phyloP scores from a whole-genome alignment of 139 green algal genomes.

The Penium margaritaceum region DNA sequence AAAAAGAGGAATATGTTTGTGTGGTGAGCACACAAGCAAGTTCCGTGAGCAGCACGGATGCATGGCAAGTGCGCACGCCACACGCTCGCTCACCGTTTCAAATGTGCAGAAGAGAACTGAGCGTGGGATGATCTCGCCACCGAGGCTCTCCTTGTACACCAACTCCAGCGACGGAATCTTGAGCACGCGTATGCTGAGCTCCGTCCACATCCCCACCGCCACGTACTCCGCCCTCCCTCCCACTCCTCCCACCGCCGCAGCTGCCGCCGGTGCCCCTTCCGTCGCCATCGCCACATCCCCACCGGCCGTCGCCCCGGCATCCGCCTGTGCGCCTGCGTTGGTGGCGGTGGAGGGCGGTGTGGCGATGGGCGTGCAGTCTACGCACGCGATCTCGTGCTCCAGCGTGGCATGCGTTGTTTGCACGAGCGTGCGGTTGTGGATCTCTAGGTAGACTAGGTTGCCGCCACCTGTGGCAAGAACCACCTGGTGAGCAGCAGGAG shows the following conservation, averaged over 20 bases:
- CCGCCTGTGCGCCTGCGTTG: neutral
- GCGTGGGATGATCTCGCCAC: constrained; percentile 71
- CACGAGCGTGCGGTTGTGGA: constrained; percentile 50
- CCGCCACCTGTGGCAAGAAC: constrained; percentile 66
- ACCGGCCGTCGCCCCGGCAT: no score
- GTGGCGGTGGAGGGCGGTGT: neutral
- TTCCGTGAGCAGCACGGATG: no score
- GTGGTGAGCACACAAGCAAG: no score
- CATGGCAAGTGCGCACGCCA: no score
- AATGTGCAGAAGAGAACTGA: constrained; percentile 73
- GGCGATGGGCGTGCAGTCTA: constrained; percentile 72
- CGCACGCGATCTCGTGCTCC: constrained; percentile 75
- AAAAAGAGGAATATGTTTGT: no score
- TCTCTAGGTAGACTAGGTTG: constrained; percentile 64
- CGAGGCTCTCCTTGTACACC: constrained; percentile 48
- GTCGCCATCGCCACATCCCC: no score
- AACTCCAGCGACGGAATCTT: constrained; percentile 50
- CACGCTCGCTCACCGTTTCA: constrained; percentile 58
- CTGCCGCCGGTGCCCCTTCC: no score
- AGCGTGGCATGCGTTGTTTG: constrained; percentile 56
- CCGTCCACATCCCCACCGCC: neutral
- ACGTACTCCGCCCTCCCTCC: neutral
- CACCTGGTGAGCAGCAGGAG: no score
- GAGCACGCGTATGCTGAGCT: constrained; percentile 45
- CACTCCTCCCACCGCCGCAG: no score